Percentiles rank a stretch among this genome's conserved stretches.
These are phyloP conservation scores for Silene noctiflora DNA, from an alignment of 179 eudicot species.

Conservation along the genomic window DNA sequence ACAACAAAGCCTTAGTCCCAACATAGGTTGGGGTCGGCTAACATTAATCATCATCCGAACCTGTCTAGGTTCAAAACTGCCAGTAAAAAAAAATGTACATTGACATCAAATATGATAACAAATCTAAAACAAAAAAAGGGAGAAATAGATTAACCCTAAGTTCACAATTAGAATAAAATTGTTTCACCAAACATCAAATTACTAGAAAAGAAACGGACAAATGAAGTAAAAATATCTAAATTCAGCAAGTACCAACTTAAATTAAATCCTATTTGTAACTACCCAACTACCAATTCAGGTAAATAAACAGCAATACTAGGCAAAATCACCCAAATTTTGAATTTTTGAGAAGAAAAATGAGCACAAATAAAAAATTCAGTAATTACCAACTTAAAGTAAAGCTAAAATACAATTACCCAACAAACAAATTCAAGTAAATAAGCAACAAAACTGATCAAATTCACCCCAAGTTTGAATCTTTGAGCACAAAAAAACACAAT, in stretches of 20 bases:
- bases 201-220: constrained; percentile 21
- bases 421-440: constrained; percentile 18
- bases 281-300: not conserved
- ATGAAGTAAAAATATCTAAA: constrained; percentile 15
- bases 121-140: constrained; percentile 9
- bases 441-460: not conserved
- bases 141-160: constrained; percentile 32
- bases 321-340: constrained; percentile 1
- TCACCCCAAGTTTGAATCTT: not conserved
- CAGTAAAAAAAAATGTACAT: no score
- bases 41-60: no score
- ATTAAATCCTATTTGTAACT: constrained; percentile 8
- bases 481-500: no score
- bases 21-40: no score
- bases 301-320: not conserved
- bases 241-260: constrained; percentile 27
- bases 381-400: constrained; percentile 29
- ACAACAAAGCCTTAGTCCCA: no score
- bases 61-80: no score
- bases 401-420: constrained; percentile 28
- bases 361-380: not conserved
- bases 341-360: not conserved
- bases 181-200: constrained; percentile 10
- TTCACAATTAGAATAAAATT: constrained; percentile 8
- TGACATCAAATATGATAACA: not conserved